phyloP scores from a whole-genome alignment of 345 rosid genomes.

The Lepidium didymum region DNA sequence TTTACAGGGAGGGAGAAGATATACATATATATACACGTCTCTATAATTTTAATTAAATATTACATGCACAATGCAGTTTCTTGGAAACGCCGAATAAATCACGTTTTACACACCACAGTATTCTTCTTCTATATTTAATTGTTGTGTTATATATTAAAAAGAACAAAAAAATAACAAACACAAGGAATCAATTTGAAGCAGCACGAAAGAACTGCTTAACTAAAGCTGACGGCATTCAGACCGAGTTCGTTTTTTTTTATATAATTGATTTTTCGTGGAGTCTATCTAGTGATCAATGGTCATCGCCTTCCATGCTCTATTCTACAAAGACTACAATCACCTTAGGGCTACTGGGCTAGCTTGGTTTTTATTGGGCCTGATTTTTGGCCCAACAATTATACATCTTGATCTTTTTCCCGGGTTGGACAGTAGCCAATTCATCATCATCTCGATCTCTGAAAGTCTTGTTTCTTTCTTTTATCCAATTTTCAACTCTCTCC shows the following conservation, averaged over 20 bases:
- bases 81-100: constrained; percentile 6
- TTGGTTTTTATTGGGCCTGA: not conserved
- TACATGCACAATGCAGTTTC: not conserved
- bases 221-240: not conserved
- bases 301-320: not conserved
- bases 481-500: not conserved
- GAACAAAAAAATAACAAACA: not conserved
- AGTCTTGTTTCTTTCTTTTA: not conserved
- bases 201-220: not conserved
- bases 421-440: not conserved
- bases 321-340: too few species aligned
- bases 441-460: not conserved
- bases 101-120: constrained; percentile 9
- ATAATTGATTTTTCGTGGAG: not conserved
- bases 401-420: not conserved
- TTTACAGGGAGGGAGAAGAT: not conserved
- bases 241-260: not conserved
- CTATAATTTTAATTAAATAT: not conserved
- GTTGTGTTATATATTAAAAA: not conserved
- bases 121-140: not conserved
- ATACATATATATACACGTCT: not conserved
- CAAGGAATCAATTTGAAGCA: not conserved
- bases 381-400: not conserved
- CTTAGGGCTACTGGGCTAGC: not conserved
- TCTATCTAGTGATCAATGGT: not conserved